Conservation (phyloP, 176 grass and related monocot genomes). For the Cymbopogon citratus region DNA sequence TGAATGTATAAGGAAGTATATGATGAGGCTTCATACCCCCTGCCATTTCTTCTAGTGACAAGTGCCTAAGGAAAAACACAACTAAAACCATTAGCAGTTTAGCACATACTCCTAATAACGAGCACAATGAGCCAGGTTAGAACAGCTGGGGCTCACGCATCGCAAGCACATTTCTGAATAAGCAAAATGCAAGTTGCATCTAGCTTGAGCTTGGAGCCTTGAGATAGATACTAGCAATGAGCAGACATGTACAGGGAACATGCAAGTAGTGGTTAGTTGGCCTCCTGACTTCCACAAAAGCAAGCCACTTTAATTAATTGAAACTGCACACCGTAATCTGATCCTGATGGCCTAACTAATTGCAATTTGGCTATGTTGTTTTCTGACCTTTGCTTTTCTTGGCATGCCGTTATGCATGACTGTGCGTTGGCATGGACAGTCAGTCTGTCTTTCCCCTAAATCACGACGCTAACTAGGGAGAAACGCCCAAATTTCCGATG, state of each 20-base stretch:
- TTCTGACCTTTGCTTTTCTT: neutral
- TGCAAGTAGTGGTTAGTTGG: too few species aligned
- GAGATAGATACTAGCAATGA: too few species aligned
- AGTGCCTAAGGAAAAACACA: too few species aligned
- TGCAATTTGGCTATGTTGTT: neutral
- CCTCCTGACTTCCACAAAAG: too few species aligned
- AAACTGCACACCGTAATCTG: conserved; percentile 16
- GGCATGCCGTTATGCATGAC: neutral
- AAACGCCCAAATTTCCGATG: neutral
- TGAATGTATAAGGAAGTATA: neutral
- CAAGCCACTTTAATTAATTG: conserved; percentile 2
- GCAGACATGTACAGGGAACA: too few species aligned
- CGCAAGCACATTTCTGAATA: neutral
- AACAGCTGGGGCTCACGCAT: neutral
- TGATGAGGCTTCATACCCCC: neutral
- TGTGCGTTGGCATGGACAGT: neutral
- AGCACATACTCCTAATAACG: neutral
- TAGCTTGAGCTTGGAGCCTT: neutral
- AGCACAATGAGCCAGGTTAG: neutral
- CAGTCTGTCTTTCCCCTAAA: neutral
- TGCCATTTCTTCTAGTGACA: neutral
- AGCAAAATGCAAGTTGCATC: neutral
- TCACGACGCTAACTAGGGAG: conserved; percentile 20
- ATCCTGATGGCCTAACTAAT: conserved; percentile 18
- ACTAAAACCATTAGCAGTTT: too few species aligned